phyloP scores from a whole-genome alignment of 805 yeast genomes.

The Metschnikowia similis region DNA sequence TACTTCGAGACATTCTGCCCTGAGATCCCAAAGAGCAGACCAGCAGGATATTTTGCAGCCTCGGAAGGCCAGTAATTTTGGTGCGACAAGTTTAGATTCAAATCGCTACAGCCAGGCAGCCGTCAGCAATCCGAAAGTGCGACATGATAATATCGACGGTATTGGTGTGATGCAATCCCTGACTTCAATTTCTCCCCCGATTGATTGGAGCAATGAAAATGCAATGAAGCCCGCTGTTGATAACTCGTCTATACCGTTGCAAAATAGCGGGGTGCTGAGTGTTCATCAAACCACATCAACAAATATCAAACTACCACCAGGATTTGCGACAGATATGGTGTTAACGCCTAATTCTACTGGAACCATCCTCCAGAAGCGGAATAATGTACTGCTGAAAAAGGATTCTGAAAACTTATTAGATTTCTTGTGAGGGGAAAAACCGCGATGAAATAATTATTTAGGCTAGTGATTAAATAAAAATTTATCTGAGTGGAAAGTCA shows the following conservation, averaged over 20 bases:
- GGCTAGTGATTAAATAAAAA: not conserved
- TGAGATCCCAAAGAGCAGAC: not conserved
- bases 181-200: not conserved
- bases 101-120: not conserved
- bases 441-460: not conserved
- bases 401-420: not conserved
- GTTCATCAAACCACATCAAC: not conserved
- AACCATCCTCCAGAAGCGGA: not conserved
- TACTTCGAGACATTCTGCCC: conserved; percentile 7
- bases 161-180: not conserved
- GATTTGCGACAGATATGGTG: conserved; percentile 25
- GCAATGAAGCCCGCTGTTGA: not conserved
- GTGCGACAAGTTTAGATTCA: conserved; percentile 9
- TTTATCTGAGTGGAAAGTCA: not conserved
- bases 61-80: conserved; percentile 3
- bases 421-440: not conserved
- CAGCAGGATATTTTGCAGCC: not conserved
- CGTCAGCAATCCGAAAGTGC: not conserved
- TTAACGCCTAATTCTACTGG: conserved; percentile 24
- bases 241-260: not conserved
- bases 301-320: conserved; percentile 27
- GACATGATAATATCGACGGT: not conserved
- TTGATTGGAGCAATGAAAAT: not conserved
- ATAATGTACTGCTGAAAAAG: not conserved
- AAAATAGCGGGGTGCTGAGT: not conserved